Evolutionary conservation across 768 basidiomycete species (phyloP).

Genomic region (Leccinum boreale): DNA sequence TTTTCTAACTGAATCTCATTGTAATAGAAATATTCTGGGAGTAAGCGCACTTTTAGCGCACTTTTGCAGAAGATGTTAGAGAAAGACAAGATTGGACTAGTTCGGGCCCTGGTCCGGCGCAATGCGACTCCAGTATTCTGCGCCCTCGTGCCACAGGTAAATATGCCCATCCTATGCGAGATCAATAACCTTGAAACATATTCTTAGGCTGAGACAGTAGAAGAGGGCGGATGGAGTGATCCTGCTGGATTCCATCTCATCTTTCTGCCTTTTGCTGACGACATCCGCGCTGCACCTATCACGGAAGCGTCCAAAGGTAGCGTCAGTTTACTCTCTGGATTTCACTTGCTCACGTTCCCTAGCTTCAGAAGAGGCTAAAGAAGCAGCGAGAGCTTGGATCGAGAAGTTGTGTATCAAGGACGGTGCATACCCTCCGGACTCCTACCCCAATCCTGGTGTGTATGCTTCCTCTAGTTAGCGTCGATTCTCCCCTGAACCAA

Average conservation of each 20-base stretch:
- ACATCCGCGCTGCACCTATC: constrained; percentile 78
- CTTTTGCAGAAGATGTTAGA: constrained; percentile 78
- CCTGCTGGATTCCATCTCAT: constrained; percentile 93
- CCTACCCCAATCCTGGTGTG: constrained; percentile 88
- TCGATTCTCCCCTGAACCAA: neutral
- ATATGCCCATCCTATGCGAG: neutral
- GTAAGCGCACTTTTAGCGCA: constrained; percentile 88
- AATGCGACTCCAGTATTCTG: constrained; percentile 80
- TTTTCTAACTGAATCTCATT: neutral
- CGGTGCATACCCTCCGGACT: constrained; percentile 82
- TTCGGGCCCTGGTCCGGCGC: constrained; percentile 60
- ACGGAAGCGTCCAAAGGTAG: constrained; percentile 62
- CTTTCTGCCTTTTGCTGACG: constrained; percentile 92
- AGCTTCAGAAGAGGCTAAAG: constrained; percentile 69
- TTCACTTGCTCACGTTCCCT: constrained; percentile 4
- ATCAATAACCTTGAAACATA: neutral
- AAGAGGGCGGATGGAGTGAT: constrained; percentile 71
- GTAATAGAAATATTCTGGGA: constrained; percentile 75
- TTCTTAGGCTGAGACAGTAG: constrained; percentile 61
- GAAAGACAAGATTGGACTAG: constrained; percentile 82
- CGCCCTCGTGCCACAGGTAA: constrained; percentile 82
- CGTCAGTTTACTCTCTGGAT: neutral
- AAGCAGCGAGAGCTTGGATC: constrained; percentile 70
- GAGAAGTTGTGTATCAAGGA: constrained; percentile 76
- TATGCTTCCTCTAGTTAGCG: neutral